Evolutionary conservation across 306 rosid genomes (phyloP).

Genomic region (Calophaca sinica): DNA sequence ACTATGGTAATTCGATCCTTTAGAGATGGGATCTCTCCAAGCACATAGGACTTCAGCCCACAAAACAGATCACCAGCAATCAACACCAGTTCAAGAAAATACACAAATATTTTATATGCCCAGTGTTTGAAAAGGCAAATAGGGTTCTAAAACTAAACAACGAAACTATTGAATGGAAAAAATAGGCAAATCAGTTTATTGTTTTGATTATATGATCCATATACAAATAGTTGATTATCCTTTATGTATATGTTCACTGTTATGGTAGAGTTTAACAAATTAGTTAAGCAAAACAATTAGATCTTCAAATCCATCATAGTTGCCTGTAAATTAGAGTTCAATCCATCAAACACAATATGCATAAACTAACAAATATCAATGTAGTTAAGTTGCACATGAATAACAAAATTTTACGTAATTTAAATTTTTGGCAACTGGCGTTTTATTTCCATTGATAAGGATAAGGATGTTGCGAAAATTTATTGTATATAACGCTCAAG

Average conservation of each 20-base stretch:
- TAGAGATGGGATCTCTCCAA: slow-evolving; percentile 91
- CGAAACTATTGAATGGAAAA: not conserved
- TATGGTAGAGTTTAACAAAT: slow-evolving; percentile 1
- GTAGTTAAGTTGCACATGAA: not conserved
- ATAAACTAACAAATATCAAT: slow-evolving; percentile 3
- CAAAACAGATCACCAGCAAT: slow-evolving; percentile 45
- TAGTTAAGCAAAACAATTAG: not conserved
- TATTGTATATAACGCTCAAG: not conserved
- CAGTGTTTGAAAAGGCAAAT: slow-evolving; percentile 16
- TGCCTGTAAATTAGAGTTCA: slow-evolving; percentile 9
- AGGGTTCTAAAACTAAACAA: slow-evolving; percentile 22
- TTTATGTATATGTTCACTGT: not conserved
- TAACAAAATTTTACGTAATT: not conserved
- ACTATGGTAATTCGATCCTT: slow-evolving; percentile 86
- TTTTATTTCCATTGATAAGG: not conserved
- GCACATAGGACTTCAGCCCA: slow-evolving; percentile 86
- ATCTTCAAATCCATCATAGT: slow-evolving; percentile 20
- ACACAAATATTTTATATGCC: slow-evolving; percentile 6
- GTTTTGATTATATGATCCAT: not conserved
- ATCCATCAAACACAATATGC: slow-evolving; percentile 25
- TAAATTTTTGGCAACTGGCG: not conserved
- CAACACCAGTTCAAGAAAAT: slow-evolving; percentile 42
- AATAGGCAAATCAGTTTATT: no score
- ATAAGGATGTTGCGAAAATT: slow-evolving; percentile 23
- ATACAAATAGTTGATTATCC: not conserved